phyloP scores from a whole-genome alignment of 2,329 filamentous ascomycete species.

The Hirsutella rhossiliensis region DNA sequence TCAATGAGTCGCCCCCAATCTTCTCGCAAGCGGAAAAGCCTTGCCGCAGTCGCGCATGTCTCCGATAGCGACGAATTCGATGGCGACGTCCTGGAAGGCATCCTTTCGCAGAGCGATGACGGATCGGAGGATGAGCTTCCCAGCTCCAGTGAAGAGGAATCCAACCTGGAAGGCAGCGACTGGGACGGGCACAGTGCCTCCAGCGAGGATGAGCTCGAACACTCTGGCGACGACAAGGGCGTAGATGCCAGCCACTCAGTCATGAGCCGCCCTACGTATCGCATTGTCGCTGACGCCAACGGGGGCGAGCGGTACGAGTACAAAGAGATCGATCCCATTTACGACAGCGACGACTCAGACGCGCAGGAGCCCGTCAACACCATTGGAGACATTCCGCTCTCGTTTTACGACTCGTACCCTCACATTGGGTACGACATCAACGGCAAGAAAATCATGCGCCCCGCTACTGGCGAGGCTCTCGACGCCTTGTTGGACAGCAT shows the following conservation, averaged over 20 bases:
- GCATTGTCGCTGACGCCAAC: slow-evolving; percentile 71
- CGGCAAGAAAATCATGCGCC: slow-evolving; percentile 93
- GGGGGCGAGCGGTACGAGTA: slow-evolving; percentile 86
- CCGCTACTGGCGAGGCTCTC: slow-evolving; percentile 83
- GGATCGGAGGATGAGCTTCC: slow-evolving; percentile 10
- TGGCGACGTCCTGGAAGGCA: slow-evolving; percentile 39
- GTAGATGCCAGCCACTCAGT: neutral
- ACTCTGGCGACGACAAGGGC: slow-evolving; percentile 8
- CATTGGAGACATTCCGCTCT: slow-evolving; percentile 86
- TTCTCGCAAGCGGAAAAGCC: slow-evolving; percentile 53
- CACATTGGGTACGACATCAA: slow-evolving; percentile 99
- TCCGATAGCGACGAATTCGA: slow-evolving; percentile 39
- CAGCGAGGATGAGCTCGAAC: slow-evolving; percentile 13
- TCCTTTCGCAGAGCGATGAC: slow-evolving; percentile 38
- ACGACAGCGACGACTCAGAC: slow-evolving; percentile 93
- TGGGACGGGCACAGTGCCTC: neutral
- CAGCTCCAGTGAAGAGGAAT: neutral
- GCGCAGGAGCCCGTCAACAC: slow-evolving; percentile 71
- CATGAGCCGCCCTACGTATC: neutral
- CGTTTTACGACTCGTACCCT: slow-evolving; percentile 94
- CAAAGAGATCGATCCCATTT: slow-evolving; percentile 83
- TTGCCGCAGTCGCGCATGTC: slow-evolving; percentile 42
- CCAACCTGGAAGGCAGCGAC: slow-evolving; percentile 3
- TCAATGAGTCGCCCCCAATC: slow-evolving; percentile 7
- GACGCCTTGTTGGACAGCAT: slow-evolving; percentile 94